phyloP scores from a whole-genome alignment of 306 rosid genomes.

The Crataegus laevigata region DNA sequence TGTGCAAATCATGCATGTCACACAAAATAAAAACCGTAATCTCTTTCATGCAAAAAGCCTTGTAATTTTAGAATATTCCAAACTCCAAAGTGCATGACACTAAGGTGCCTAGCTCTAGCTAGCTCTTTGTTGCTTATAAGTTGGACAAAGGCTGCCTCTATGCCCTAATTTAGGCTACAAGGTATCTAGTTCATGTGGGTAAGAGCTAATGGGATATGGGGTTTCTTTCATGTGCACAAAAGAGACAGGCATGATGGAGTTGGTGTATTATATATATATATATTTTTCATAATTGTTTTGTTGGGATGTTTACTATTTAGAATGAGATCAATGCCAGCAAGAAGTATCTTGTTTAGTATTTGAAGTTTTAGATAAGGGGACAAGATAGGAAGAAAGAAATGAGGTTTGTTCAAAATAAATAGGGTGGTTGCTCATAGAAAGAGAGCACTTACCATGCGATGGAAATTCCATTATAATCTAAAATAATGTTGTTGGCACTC shows the following conservation, averaged over 20 bases:
- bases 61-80: conserved; percentile 16
- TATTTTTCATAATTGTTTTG: conserved; percentile 6
- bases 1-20: no score
- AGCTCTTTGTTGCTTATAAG: conserved; percentile 32
- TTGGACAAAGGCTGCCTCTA: conserved; percentile 39
- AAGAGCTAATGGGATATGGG: conserved; percentile 1
- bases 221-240: conserved; percentile 14
- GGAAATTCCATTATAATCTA: conserved; percentile 36
- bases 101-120: neutral
- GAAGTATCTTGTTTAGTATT: conserved; percentile 2
- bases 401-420: neutral
- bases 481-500: conserved; percentile 28
- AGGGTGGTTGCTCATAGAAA: conserved; percentile 24
- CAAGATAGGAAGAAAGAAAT: conserved; percentile 25
- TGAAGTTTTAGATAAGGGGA: conserved; percentile 25
- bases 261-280: neutral
- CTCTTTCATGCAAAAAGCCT: neutral
- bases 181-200: conserved; percentile 14
- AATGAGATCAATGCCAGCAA: neutral
- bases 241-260: conserved; percentile 35
- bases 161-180: neutral
- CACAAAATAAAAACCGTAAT: neutral
- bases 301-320: conserved; percentile 5
- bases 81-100: conserved; percentile 3
- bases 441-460: conserved; percentile 11